phyloP scores from a whole-genome alignment of 192 early-diverging fungal species.

The Coemansia sp. region DNA sequence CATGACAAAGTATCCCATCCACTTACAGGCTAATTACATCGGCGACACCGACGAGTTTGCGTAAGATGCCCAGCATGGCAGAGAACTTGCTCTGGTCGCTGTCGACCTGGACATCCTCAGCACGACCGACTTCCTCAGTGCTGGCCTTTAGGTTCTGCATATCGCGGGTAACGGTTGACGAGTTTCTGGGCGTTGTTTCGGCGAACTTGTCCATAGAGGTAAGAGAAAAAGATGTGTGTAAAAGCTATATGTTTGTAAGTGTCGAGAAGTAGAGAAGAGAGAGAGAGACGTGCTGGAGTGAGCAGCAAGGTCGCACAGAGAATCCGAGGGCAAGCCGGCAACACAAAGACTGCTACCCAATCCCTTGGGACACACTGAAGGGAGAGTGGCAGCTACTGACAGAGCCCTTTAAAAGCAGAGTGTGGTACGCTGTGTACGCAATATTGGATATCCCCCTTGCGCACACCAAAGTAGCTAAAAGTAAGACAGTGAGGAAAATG shows the following conservation, averaged over 20 bases:
- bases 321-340: background rate
- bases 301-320: conserved; percentile 1
- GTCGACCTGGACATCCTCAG: conserved; percentile 50
- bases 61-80: conserved; percentile 61
- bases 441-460: background rate
- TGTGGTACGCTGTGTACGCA: background rate
- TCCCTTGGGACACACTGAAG: background rate
- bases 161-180: conserved; percentile 24
- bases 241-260: background rate
- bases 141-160: conserved; percentile 28
- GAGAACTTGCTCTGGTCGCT: conserved; percentile 61
- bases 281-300: background rate
- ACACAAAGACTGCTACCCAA: background rate
- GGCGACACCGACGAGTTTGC: conserved; percentile 69
- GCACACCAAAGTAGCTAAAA: background rate
- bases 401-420: background rate
- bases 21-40: conserved; percentile 62
- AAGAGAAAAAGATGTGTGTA: background rate
- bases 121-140: conserved; percentile 13
- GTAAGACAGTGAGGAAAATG: background rate
- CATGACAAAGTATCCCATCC: background rate
- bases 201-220: background rate
- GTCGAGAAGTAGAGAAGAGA: background rate
- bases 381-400: background rate
- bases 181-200: conserved; percentile 44